These are phyloP conservation scores for Ascodesmis nigricans DNA, from an alignment of 495 filamentous ascomycete genomes.

Conservation along the genomic window DNA sequence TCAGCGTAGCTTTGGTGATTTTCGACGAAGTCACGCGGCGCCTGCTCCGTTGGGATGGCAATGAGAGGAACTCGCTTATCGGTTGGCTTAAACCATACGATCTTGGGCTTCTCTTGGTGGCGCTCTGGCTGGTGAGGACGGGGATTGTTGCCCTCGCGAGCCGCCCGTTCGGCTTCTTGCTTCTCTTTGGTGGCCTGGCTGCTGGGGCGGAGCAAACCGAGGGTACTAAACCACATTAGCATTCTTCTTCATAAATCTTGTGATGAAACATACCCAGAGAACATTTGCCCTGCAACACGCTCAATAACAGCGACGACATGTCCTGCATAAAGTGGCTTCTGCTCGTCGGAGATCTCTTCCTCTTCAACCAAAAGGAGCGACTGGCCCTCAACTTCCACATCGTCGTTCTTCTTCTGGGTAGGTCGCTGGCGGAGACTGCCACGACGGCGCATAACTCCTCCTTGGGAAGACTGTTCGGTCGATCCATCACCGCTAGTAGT, in stretches of 20 bases:
- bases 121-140: constrained; percentile 57
- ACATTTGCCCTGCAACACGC: constrained; percentile 94
- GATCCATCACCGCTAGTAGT: constrained; percentile 41
- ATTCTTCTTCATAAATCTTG: constrained; percentile 6
- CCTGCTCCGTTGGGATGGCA: constrained; percentile 94
- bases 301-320: constrained; percentile 96
- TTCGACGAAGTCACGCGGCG: constrained; percentile 92
- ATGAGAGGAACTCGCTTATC: constrained; percentile 97
- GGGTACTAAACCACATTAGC: constrained; percentile 30
- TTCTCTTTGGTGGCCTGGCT: constrained; percentile 99
- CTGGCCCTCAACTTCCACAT: constrained; percentile 96
- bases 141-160: constrained; percentile 57
- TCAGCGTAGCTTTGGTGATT: constrained; percentile 94
- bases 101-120: constrained; percentile 93
- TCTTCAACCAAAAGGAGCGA: constrained; percentile 91
- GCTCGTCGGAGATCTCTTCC: constrained; percentile 95
- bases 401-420: constrained; percentile 98
- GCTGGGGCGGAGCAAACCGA: constrained; percentile 81
- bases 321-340: constrained; percentile 89
- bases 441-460: constrained; percentile 70
- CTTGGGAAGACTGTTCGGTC: constrained; percentile 35
- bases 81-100: constrained; percentile 99
- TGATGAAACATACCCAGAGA: constrained; percentile 42
- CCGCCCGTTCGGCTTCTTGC: constrained; percentile 85
- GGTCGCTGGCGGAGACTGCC: constrained; percentile 90